Percentiles rank a stretch among this genome's conserved stretches.
These are phyloP conservation scores for Comarum palustre DNA, from an alignment of 306 rosid species.

Conservation along the genomic window DNA sequence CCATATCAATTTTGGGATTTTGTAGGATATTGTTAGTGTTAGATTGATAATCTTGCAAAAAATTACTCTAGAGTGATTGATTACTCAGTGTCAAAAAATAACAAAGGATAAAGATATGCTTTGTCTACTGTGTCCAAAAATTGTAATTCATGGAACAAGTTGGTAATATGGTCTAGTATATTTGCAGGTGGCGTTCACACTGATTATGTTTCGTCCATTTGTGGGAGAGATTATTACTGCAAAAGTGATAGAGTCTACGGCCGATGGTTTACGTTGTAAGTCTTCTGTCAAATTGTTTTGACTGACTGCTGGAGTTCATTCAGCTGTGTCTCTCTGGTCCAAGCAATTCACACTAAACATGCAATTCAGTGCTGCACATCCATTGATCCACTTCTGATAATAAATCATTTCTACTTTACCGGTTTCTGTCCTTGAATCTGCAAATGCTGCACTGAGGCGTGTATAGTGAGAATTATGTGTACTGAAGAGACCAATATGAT, in stretches of 20 bases:
- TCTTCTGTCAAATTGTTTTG: conserved; percentile 8
- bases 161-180: conserved; percentile 22
- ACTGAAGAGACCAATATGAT: background rate
- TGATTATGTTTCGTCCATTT: conserved; percentile 73
- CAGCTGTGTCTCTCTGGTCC: background rate
- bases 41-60: no score
- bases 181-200: conserved; percentile 58
- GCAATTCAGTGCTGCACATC: background rate
- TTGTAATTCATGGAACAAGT: background rate
- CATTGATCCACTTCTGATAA: background rate
- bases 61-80: background rate
- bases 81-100: background rate
- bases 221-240: conserved; percentile 68
- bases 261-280: conserved; percentile 55
- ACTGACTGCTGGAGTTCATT: background rate
- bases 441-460: conserved; percentile 42
- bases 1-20: no score
- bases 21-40: background rate
- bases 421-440: conserved; percentile 24
- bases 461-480: background rate
- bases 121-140: background rate
- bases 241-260: conserved; percentile 53
- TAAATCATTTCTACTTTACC: background rate
- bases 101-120: background rate
- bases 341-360: conserved; percentile 8